phyloP scores from a whole-genome alignment of 768 basidiomycete species.

The Boletus rex-veris region DNA sequence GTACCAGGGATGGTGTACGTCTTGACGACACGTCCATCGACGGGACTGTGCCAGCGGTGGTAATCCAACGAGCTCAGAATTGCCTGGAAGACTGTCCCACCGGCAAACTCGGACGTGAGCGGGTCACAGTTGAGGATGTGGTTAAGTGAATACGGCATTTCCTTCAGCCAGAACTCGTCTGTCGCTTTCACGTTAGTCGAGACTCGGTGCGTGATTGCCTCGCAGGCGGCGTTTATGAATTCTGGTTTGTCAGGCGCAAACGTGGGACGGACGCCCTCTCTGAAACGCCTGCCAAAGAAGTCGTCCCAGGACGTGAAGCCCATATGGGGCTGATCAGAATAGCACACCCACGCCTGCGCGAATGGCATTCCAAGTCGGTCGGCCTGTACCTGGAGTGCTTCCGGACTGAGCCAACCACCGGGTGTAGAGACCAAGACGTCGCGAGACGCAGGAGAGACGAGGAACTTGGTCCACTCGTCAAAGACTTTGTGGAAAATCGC shows the following conservation, averaged over 20 bases:
- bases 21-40: slow-evolving; percentile 42
- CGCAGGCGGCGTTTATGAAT: slow-evolving; percentile 52
- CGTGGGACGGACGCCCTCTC: slow-evolving; percentile 41
- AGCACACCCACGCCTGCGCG: slow-evolving; percentile 38
- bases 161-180: slow-evolving; percentile 61
- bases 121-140: slow-evolving; percentile 50
- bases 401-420: slow-evolving; percentile 47
- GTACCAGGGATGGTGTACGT: slow-evolving; percentile 45
- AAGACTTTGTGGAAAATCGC: slow-evolving; percentile 45
- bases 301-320: slow-evolving; percentile 53
- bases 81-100: slow-evolving; percentile 53
- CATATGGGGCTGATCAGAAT: slow-evolving; percentile 38
- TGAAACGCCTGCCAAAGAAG: slow-evolving; percentile 50
- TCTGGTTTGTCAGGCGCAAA: slow-evolving; percentile 19
- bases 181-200: slow-evolving; percentile 35
- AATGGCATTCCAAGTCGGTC: slow-evolving; percentile 30
- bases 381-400: slow-evolving; percentile 23
- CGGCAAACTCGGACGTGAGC: slow-evolving; percentile 40
- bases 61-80: slow-evolving; percentile 54
- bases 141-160: slow-evolving; percentile 53
- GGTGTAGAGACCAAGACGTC: slow-evolving; percentile 37
- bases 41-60: slow-evolving; percentile 64
- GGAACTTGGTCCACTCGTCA: slow-evolving; percentile 46
- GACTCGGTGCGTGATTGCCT: slow-evolving; percentile 47
- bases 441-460: slow-evolving; percentile 41